These are phyloP conservation scores for Angophora floribunda DNA, from an alignment of 345 rosid genomes.

Conservation along the genomic window DNA sequence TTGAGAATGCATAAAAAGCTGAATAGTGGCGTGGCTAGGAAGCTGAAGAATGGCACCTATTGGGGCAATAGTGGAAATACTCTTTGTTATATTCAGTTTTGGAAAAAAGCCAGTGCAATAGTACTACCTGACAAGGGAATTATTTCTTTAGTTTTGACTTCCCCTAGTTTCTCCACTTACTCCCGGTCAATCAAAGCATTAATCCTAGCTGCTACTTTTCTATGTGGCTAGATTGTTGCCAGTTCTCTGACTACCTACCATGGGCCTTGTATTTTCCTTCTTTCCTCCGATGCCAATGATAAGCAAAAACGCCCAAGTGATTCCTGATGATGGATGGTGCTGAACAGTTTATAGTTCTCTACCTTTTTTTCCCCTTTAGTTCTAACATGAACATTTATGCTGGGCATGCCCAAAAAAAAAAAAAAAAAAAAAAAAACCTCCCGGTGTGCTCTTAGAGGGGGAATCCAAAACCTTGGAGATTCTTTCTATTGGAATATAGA, in stretches of 20 bases:
- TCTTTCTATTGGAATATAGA: neutral
- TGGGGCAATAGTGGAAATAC: neutral
- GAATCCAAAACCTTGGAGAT: neutral
- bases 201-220: neutral
- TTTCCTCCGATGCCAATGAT: neutral
- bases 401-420: neutral
- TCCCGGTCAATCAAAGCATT: neutral
- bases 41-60: neutral
- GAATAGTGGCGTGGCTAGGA: neutral
- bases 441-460: neutral
- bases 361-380: neutral
- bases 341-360: neutral
- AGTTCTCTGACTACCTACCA: neutral
- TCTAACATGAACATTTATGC: neutral
- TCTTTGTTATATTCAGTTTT: neutral
- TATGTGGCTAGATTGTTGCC: neutral
- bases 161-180: neutral
- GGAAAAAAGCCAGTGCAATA: neutral
- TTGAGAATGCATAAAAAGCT: neutral
- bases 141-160: neutral
- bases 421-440: neutral
- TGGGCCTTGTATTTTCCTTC: neutral
- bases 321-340: neutral
- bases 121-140: neutral
- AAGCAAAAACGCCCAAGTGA: neutral